A percentile compares a stretch with the other conserved stretches of the same genome.
Evolutionary conservation across 2,329 filamentous ascomycete genomes (phyloP).

Genomic region (Epichloe hybrida): DNA sequence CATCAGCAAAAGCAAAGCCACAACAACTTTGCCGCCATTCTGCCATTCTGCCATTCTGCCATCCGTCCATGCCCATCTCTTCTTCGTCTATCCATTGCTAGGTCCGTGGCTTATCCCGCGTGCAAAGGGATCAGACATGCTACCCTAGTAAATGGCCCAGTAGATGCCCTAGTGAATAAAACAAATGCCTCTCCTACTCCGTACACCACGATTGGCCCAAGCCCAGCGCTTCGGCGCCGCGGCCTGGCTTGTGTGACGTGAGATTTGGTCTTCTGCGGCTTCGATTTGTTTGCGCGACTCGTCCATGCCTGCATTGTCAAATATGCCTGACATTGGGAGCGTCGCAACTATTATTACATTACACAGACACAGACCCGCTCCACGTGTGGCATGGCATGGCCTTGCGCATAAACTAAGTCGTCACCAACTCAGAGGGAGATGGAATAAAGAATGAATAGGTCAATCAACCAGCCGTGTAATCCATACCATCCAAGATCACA

Average conservation of each 20-base stretch:
- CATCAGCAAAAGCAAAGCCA: too few species aligned
- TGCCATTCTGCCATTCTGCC: too few species aligned
- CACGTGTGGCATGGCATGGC: not conserved
- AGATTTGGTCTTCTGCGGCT: not conserved
- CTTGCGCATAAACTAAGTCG: not conserved
- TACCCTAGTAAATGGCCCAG: not conserved
- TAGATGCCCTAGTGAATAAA: too few species aligned
- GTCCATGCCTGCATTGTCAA: not conserved
- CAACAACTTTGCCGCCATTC: too few species aligned
- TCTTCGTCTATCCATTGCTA: not conserved
- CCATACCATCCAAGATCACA: not conserved
- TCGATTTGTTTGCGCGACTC: not conserved
- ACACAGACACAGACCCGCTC: too few species aligned
- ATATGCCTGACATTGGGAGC: too few species aligned
- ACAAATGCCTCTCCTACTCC: not conserved
- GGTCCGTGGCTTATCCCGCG: not conserved
- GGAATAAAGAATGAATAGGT: not conserved
- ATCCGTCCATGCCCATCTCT: too few species aligned
- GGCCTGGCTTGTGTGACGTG: not conserved
- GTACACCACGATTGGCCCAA: not conserved
- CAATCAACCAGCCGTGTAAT: not conserved
- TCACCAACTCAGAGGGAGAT: too few species aligned
- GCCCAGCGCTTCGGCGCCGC: not conserved
- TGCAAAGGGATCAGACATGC: not conserved
- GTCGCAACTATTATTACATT: too few species aligned